Evolutionary conservation across 805 yeast genomes (phyloP).

Genomic region (Metschnikowia drakensbergensis): DNA sequence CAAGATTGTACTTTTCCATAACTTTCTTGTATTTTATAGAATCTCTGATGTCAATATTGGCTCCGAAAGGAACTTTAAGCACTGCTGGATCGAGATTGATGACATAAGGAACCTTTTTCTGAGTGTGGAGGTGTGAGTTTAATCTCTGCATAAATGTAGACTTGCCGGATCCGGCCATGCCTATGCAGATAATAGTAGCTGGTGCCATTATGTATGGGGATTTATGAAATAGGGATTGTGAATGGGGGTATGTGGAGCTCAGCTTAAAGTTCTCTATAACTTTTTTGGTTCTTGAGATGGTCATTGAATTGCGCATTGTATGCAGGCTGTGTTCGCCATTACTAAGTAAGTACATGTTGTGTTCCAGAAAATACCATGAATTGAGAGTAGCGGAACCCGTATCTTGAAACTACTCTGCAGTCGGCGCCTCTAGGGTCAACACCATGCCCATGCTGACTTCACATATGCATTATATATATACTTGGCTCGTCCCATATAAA

Average conservation of each 20-base stretch:
- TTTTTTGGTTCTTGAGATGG: conserved; percentile 1
- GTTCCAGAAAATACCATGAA: too few relatives aligned
- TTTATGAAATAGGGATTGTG: neutral
- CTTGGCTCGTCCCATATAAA: neutral
- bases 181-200: conserved; percentile 43
- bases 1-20: conserved; percentile 91
- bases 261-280: neutral
- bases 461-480: neutral
- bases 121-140: conserved; percentile 79
- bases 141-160: conserved; percentile 96
- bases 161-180: conserved; percentile 76
- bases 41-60: conserved; percentile 94
- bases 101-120: conserved; percentile 78
- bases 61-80: conserved; percentile 84
- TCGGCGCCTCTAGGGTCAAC: too few relatives aligned
- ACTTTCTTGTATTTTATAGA: conserved; percentile 93
- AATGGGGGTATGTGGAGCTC: neutral
- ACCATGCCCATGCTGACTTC: neutral
- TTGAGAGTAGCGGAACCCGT: too few relatives aligned
- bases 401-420: too few relatives aligned
- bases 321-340: neutral
- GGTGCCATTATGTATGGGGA: conserved; percentile 12
- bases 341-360: neutral
- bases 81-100: conserved; percentile 97
- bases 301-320: neutral